Percentiles rank a stretch among this genome's conserved stretches.
phyloP scores from a whole-genome alignment of 1,139 yeast species.

The Suhomyces taliae region DNA sequence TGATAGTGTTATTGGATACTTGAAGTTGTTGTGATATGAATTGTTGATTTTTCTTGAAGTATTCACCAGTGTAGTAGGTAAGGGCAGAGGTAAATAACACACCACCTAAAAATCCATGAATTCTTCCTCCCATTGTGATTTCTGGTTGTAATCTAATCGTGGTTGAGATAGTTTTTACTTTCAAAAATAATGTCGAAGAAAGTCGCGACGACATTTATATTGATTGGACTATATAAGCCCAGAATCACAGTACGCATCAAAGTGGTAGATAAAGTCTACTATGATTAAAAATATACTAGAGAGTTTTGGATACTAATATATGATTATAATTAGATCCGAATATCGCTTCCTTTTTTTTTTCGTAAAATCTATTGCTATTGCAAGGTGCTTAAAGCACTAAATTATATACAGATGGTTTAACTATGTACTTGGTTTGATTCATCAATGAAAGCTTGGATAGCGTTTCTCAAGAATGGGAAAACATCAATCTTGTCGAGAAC shows the following conservation, averaged over 20 bases:
- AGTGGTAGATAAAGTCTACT: background rate
- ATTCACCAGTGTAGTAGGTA: slow-evolving; percentile 63
- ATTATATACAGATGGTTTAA: slow-evolving; percentile 6
- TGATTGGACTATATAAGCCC: slow-evolving; percentile 1
- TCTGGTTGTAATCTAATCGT: background rate
- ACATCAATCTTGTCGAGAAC: slow-evolving; percentile 43
- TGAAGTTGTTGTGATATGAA: slow-evolving; percentile 50
- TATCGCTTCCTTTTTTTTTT: too few relatives aligned
- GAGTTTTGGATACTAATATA: too few relatives aligned
- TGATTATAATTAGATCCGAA: too few relatives aligned
- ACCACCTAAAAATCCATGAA: slow-evolving; percentile 40
- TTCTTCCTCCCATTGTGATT: slow-evolving; percentile 15
- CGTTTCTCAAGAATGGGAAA: slow-evolving; percentile 40
- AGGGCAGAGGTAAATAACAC: slow-evolving; percentile 64
- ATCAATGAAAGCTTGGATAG: slow-evolving; percentile 25
- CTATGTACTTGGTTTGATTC: slow-evolving; percentile 6
- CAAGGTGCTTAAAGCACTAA: background rate
- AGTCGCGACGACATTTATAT: background rate
- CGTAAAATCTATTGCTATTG: background rate
- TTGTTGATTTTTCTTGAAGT: slow-evolving; percentile 51
- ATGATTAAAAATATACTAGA: background rate
- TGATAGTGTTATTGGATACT: slow-evolving; percentile 49
- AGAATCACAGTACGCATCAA: background rate
- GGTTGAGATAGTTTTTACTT: background rate
- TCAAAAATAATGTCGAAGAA: background rate